Base-by-base conservation (phyloP, 1,284 basidiomycete species). In the Sparassis latifolia region DNA sequence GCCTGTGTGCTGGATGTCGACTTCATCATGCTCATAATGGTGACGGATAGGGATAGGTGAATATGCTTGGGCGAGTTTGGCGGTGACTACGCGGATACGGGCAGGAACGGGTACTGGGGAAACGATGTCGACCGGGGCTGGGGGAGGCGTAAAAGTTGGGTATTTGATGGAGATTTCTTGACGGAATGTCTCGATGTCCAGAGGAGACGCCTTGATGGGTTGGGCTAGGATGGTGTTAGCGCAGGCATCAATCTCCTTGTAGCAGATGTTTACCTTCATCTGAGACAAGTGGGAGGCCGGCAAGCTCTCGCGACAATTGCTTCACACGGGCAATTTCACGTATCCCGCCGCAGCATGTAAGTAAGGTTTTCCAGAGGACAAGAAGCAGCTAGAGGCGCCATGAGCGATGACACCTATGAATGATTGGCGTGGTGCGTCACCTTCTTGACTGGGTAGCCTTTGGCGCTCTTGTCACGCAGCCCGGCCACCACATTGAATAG, bases 361-460 rank as follows among this genome's bases (percentile, higher is more conserved):
- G 75, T 32, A 99, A 71, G 0, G 91, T 86, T 69, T 99, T 99
- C 97, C 97, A 99, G 1, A 97, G 73, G 1, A 99, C 80, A n/a
- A 99, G 79, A 12, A 99, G 79, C 2, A 99, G 79, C 91, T 94
- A 40, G 50, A 28, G 53, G 50, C 39, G 20, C 20, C 20, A 42
- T 42, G 49, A 60, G 41, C 62, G 50, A 40, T 42, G 43, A 49
- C n/a, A 35, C 42, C 29, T 7, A n/a, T 12, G 4, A 45, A 35
- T 20, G 40, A 33, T 10, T 35, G 37, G 35, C 29, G 30, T 27
- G 42, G 50, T 46, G 43, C 49, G 64, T 56, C 37, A 90, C 92
- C 79, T 97, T 97, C 72, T 97, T 97, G 57, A 96, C 89, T 0
- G 95, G 94, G 67, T 97, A 97, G 2, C 93, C 93, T 64, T 92